Conservation (phyloP, 106 monocot species). For the Dactylorhiza incarnata region DNA sequence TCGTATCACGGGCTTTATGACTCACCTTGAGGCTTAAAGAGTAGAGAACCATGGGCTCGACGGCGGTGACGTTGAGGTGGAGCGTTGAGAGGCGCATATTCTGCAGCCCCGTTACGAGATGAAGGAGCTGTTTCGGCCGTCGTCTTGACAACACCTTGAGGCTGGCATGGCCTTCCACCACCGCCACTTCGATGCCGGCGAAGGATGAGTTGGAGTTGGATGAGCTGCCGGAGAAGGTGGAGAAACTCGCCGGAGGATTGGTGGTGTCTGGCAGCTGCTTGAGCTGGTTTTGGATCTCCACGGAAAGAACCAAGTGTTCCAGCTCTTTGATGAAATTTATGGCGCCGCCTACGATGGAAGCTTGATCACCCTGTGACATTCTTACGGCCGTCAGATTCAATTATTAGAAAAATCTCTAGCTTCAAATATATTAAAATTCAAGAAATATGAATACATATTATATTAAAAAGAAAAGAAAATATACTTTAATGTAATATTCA, state of each 20-base stretch:
- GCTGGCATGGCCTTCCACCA: conserved; percentile 58
- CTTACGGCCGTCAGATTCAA: not conserved
- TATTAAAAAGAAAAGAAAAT: no score
- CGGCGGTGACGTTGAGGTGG: conserved; percentile 52
- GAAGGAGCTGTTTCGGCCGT: conserved; percentile 46
- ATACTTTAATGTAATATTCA: no score
- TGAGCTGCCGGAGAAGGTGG: conserved; percentile 43
- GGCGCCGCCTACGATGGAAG: conserved; percentile 61
- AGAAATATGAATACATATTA: no score
- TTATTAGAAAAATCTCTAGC: no score
- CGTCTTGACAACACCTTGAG: conserved; percentile 37
- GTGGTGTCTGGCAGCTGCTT: not conserved
- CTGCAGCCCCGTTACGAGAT: conserved; percentile 40
- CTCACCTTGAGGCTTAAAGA: conserved; percentile 63
- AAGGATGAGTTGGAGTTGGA: conserved; percentile 5
- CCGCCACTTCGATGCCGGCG: conserved; percentile 49
- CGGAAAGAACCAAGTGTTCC: conserved; percentile 49
- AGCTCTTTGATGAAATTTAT: conserved; percentile 68
- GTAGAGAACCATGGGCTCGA: conserved; percentile 45
- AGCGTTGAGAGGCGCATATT: conserved; percentile 25
- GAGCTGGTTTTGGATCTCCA: conserved; percentile 29
- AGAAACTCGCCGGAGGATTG: conserved; percentile 37
- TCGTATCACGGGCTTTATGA: not conserved
- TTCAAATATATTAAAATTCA: no score
- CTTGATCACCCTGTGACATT: conserved; percentile 48